Base-by-base conservation (phyloP, 495 filamentous ascomycete species). In the Lasiosphaeriaceae sp. region DNA sequence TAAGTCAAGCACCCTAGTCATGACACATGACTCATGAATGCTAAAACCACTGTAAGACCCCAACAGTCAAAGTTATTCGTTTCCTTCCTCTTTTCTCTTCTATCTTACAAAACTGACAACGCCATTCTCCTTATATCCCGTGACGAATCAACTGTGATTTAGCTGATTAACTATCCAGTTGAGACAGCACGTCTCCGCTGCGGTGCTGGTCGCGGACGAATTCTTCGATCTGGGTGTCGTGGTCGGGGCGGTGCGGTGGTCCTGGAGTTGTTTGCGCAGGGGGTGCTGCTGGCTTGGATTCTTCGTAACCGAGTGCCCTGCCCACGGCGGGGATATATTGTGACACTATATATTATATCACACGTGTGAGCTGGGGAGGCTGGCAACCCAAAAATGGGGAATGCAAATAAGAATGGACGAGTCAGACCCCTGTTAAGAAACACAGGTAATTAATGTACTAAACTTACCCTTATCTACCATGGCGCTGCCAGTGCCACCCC, bases 201-300 rank as follows among this genome's bases (percentile, higher is more conserved):
- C 60, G 53, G 48, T 74, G 70, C 44, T 73, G 70, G 22, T 73
- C 71, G 43, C 63, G 62, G 26, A 74, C 31, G 35, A 74, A 74
- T 52, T 73, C 70, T 17, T 62, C 65, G 29, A 74, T 73, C 34
- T 71, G 61, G 2, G 29, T 19, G 31, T 74, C 71, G 12, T 74
- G 63, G 9, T 61, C 29, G 1, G 70, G 71, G 0, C 68, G 59
- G 12, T 68, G 23, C 12, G 71, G 71, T 21, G 66, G 70, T 8
- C 56, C 67, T 37, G 14, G 5, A 43, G 39, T 16, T 4, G 43
- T 34, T 19, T 24, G 26, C 46, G 20, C 23, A 2, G 48, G 20
- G 17, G 39, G 31, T 12, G 21, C 23, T 3, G 26, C 24, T 7
- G 41, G 23, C 39, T 58, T 52, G 0, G 53, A n/a, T 19, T 51